Conservation (phyloP, 169 alveolate genomes). For the Plasmodium malariae region DNA sequence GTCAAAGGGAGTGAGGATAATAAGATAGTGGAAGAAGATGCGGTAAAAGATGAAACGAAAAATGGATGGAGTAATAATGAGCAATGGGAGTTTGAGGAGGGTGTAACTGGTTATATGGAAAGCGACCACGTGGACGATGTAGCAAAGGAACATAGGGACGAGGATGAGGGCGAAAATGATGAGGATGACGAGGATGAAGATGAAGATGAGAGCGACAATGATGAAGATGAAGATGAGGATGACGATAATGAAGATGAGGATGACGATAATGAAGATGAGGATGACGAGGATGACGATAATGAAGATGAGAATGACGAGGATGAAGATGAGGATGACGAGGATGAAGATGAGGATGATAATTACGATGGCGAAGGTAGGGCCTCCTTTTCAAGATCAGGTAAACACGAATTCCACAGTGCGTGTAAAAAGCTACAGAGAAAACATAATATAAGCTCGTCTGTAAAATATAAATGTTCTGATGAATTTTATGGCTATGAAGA, state of each 20-base stretch:
- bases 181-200: neutral
- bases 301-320: neutral
- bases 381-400: too few species aligned
- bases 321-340: conserved; percentile 10
- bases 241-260: neutral
- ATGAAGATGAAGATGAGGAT: neutral
- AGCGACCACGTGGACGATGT: neutral
- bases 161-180: neutral
- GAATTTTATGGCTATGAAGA: neutral
- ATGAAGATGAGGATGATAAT: neutral
- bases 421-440: too few species aligned
- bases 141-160: neutral
- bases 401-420: too few species aligned
- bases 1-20: neutral
- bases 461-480: too few species aligned
- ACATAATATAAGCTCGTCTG: too few species aligned
- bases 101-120: neutral
- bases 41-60: neutral
- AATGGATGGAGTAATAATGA: neutral
- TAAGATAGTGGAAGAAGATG: neutral
- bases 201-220: conserved; percentile 2
- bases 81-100: neutral
- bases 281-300: neutral
- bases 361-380: neutral
- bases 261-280: neutral